Evolutionary conservation across 495 filamentous ascomycete genomes (phyloP), one percentile per base, ranked within the genome.

Genomic region (Penicillium paradoxum): DNA sequence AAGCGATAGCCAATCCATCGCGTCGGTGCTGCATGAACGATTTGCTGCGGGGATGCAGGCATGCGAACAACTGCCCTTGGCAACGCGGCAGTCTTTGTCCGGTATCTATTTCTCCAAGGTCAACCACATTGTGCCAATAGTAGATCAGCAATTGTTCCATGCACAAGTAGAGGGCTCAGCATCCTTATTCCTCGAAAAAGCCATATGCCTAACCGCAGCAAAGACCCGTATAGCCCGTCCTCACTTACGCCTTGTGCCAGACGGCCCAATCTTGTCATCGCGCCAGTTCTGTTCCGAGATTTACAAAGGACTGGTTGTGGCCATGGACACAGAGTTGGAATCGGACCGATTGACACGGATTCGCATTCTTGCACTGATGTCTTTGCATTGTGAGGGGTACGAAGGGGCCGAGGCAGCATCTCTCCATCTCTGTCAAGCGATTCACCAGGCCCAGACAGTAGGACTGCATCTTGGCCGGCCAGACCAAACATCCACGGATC

Each of bases 381-480:
- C 76, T 4, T 49, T 79, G 6, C 73, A 77, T 41, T 71, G 65
- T 37, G 73, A 77, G 40, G 71, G 69, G 4, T 66, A 71, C 25
- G 68, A 75, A 58, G 75, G 76, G 15, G 68, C 70, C 5, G 76
- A 79, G 45, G 56, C 67, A 8, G 73, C 76, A 29, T 76, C 73
- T 17, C 66, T 76, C 49, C 69, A 76, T 29, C 55, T 79, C 3
- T 71, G 65, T 22, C 64, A 73, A 38, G 75, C 76, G 4, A 75
- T 79, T 19, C 81, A 85, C 46, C 79, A 86, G 53, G 80, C 80
- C 14, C 83, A 88, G 47, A 85, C 85, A 1, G 64, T 84, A 29
- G 85, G 85, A 3, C 63, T 89, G 21, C 86, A 90, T 51, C 71
- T 80, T 33, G 71, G 74, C 38, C 71, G 70, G 17, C 70, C 74